Base-by-base conservation (phyloP, 495 filamentous ascomycete species). In the Achaetomiella virescens region DNA sequence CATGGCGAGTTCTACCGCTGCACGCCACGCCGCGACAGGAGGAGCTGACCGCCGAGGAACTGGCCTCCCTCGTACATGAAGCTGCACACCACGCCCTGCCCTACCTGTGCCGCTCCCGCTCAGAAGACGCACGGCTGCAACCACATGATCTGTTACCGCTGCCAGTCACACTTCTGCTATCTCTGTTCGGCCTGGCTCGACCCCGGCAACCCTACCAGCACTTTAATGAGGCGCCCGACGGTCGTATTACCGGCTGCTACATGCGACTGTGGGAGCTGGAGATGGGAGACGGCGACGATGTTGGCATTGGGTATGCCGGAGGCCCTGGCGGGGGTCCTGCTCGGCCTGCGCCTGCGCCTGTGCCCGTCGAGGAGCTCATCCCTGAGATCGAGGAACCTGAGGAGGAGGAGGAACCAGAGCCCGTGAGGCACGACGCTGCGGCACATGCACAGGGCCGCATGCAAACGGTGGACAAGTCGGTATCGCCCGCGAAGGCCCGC, bases 41-140 rank as follows among this genome's bases (percentile, higher is more conserved):
- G 2, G 82, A 89, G 62, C 76, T 91, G 29, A 86, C 88, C 0
- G 84, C 76, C 50, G 93, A 96, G 64, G 93, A 98, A 55, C 80
- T 87, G 51, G 89, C 89, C 1, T 88, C 87, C 4, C 75, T 91
- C 50, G 85, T 98, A 91, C 64, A 74, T 98, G 56, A 76, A 76
- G 37, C 58, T 81, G 33, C 84, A 96, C 72, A 95, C 92, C 0
- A 88, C 89, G 0, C 82, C 84, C 10, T 98, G 93, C 65, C 93
- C 93, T n/a, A 91, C 88, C 4, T 98, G 93, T 69, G 79, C 73
- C n/a, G 82, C 86, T 2, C 89, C 88, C 0, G 84, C 84, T 20
- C 88, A 97, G 62, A 98, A 98, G 72, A 87, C 84, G 12, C 83
- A 89, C 62, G 93, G 93, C 31, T 98, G 93, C 81, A 98, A 98